Evolutionary conservation across 768 basidiomycete species (phyloP), one percentile per base, ranked within the genome.

Genomic region (Panus rudis): DNA sequence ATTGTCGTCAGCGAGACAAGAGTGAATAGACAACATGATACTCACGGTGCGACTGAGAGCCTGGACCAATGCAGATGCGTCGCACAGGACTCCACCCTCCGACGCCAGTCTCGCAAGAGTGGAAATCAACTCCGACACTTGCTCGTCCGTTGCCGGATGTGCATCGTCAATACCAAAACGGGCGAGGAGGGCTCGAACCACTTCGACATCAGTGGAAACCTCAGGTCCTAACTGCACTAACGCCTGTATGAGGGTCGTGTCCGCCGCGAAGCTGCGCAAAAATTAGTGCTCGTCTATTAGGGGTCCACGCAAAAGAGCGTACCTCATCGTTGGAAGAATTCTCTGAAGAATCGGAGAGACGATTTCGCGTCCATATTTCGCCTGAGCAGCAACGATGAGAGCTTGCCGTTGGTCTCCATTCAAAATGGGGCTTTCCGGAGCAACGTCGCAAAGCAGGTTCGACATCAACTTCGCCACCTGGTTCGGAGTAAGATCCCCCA

Each of bases 401-500:
- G 79, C 79, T 55, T 88, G 81, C 16, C 86, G 76, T 61, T 91
- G 88, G 6, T 72, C 63, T 21, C 75, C 68, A 56, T 89, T 88
- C 48, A 92, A 63, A 25, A 83, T 65, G 37, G 87, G 83, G 17
- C 77, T 64, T 50, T 91, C 89, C 32, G 71, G 61, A n/a, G 76
- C 72, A 3, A 75, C 65, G 58, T 87, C 81, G 26, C 75, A 81
- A 48, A 93, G 73, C 46, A 92, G 69, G 60, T 90, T 91, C 37
- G 80, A 71, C 68, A 92, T 74, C 51, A 93, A 68, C 68, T 87
- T 86, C 48, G 79, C 74, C 46, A 89, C 70, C 55, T 90, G 89
- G 37, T 72, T 70, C 11, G 82, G 79, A 17, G 76, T 75, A 46
- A 92, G 69, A 61, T 89, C 85, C 33, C 81, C 81, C 55, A 84